Base-by-base conservation (phyloP, 805 yeast genomes). In the Candida quercuum region DNA sequence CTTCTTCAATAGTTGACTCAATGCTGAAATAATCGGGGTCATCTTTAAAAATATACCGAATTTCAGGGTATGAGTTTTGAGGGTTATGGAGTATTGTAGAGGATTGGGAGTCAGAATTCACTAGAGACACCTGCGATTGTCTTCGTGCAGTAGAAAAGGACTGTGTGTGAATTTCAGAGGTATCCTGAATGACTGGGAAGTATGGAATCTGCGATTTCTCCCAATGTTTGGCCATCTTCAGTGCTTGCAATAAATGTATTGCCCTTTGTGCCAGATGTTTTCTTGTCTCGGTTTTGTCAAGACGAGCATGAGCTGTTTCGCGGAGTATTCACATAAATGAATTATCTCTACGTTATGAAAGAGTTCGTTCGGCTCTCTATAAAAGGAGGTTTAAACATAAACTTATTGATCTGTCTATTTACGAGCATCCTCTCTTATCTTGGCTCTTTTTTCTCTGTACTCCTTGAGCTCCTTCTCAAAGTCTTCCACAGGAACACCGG, bases 41-140 rank as follows among this genome's bases (percentile, higher is more conserved):
- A 32, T 54, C 60, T 17, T 39, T 32, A 33, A 56, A 56, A 6
- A 52, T 43, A 35, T 54, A 56, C 4, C 44, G 43, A 14, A 56
- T 46, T 18, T 54, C 55, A 2, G 60, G 60, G 22, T 54, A 56
- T 2, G 39, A 29, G 25, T 38, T 38, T 4, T 33, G 33, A 1
- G 41, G 28, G 5, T 36, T 24, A 4, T 30, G 24, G 1, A 41
- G 19, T 3, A 38, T 25, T 4, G 7, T 24, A 3, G 17, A 14
- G 27, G 17, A 10, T 20, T 33, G 32, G 16, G 36, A 17, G 22
- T 33, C 29, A 4, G 37, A 24, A 8, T 33, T 35, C 10, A 26
- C 14, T 5, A 36, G 28, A 3, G 43, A 28, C 10, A 8, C 18
- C 16, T 15, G 29, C 9, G 36, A 9, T 14, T 25, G 38, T n/a